These are phyloP conservation scores for Gnomoniopsis smithogilvyi DNA, from an alignment of 2,329 filamentous ascomycete species.

Conservation along the genomic window DNA sequence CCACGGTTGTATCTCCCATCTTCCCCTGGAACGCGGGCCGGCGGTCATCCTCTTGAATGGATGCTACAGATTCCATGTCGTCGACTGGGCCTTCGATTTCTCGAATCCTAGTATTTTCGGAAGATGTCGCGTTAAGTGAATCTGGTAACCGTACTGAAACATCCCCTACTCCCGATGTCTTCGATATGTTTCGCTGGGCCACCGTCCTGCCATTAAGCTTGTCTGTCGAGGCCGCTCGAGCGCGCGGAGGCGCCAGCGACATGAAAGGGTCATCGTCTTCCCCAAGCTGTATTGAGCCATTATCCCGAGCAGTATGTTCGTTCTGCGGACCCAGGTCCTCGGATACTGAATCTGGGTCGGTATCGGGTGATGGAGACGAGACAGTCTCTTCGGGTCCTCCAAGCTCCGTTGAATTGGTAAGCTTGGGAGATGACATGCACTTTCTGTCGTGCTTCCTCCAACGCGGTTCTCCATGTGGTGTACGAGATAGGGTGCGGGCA, in stretches of 20 bases:
- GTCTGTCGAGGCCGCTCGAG: not conserved
- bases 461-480: not conserved
- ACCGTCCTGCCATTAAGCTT: not conserved
- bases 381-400: not conserved
- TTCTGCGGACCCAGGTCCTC: not conserved
- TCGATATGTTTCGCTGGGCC: not conserved
- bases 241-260: not conserved
- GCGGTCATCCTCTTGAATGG: not conserved
- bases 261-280: slow-evolving; percentile 1
- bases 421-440: not conserved
- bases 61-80: not conserved
- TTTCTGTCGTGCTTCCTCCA: not conserved
- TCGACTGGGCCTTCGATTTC: not conserved
- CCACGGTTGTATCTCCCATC: not conserved
- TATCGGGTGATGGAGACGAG: not conserved
- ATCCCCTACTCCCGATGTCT: slow-evolving; percentile 8
- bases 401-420: not conserved
- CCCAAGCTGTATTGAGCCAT: slow-evolving; percentile 6
- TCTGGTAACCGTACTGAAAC: not conserved
- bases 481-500: not conserved
- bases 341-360: not conserved
- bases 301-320: not conserved
- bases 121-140: not conserved
- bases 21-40: not conserved
- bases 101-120: not conserved